phyloP scores from a whole-genome alignment of 805 yeast genomes.

The Lachancea dasiensis region DNA sequence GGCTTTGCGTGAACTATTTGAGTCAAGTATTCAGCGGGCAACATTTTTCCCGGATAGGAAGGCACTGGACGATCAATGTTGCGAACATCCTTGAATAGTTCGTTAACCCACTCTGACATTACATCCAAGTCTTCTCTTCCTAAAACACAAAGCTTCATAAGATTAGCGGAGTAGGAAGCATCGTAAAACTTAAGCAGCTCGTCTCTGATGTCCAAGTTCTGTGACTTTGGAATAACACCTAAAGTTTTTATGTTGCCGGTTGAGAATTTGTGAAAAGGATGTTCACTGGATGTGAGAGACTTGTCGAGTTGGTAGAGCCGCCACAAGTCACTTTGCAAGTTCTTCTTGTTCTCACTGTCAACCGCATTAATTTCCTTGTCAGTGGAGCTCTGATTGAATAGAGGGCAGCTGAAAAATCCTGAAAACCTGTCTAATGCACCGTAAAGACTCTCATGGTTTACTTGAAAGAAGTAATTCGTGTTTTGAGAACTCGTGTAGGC shows the following conservation, averaged over 20 bases:
- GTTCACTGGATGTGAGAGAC: slow-evolving; percentile 60
- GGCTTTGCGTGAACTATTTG: slow-evolving; percentile 65
- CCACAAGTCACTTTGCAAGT: slow-evolving; percentile 86
- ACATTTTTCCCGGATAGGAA: slow-evolving; percentile 45
- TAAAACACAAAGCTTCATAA: slow-evolving; percentile 80
- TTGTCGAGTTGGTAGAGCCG: slow-evolving; percentile 81
- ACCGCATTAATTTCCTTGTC: slow-evolving; percentile 93
- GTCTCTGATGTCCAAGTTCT: slow-evolving; percentile 71
- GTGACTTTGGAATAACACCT: slow-evolving; percentile 52
- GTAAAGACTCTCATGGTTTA: slow-evolving; percentile 64
- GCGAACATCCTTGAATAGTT: slow-evolving; percentile 57
- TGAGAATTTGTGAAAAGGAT: slow-evolving; percentile 82
- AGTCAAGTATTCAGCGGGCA: slow-evolving; percentile 43
- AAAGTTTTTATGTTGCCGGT: slow-evolving; percentile 83
- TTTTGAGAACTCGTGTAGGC: slow-evolving; percentile 88
- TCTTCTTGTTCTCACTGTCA: slow-evolving; percentile 92
- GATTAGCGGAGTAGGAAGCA: slow-evolving; percentile 70
- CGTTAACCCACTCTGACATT: slow-evolving; percentile 63
- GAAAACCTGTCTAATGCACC: slow-evolving; percentile 92
- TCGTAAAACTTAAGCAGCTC: slow-evolving; percentile 71
- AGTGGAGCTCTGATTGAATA: slow-evolving; percentile 67
- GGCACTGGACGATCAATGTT: slow-evolving; percentile 36
- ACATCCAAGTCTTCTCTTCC: slow-evolving; percentile 76
- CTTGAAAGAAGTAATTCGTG: slow-evolving; percentile 87
- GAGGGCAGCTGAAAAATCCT: slow-evolving; percentile 84